A percentile compares a stretch with the other conserved stretches of the same genome.
These are phyloP conservation scores for Rhodotorula glutinis DNA, from an alignment of 1,284 basidiomycete genomes.

Conservation along the genomic window DNA sequence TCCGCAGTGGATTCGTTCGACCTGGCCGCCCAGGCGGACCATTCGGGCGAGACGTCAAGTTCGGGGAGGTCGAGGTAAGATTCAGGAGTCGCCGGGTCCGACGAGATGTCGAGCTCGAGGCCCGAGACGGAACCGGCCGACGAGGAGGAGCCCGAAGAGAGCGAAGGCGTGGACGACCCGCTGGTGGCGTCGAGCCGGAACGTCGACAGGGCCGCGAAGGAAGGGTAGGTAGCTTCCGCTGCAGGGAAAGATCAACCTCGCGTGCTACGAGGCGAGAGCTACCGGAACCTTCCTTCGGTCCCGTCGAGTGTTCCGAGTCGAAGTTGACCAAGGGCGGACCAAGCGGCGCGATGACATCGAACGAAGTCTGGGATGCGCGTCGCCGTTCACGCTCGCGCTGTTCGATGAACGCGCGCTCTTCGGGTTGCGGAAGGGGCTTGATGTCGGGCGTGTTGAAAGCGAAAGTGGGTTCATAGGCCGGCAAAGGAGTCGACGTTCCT, in stretches of 20 bases:
- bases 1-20: neutral
- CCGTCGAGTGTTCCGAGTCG: neutral
- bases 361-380: neutral
- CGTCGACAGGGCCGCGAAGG: neutral
- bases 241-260: constrained; percentile 33
- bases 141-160: neutral
- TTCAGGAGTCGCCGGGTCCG: constrained; percentile 12
- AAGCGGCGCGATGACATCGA: neutral
- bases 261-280: constrained; percentile 38
- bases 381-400: constrained; percentile 8
- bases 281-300: constrained; percentile 4
- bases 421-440: constrained; percentile 26
- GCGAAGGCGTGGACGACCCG: neutral
- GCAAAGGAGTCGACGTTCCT: constrained; percentile 2
- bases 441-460: constrained; percentile 28
- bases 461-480: constrained; percentile 28
- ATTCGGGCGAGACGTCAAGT: constrained; percentile 13
- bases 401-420: constrained; percentile 25
- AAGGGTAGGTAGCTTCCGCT: constrained; percentile 24
- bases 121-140: neutral
- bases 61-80: constrained; percentile 23
- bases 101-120: constrained; percentile 14
- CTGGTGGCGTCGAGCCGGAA: neutral
- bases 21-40: constrained; percentile 27
- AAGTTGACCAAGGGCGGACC: neutral